Evolutionary conservation across 176 grass and related monocot genomes (phyloP).

Genomic region (Triticum urartu): DNA sequence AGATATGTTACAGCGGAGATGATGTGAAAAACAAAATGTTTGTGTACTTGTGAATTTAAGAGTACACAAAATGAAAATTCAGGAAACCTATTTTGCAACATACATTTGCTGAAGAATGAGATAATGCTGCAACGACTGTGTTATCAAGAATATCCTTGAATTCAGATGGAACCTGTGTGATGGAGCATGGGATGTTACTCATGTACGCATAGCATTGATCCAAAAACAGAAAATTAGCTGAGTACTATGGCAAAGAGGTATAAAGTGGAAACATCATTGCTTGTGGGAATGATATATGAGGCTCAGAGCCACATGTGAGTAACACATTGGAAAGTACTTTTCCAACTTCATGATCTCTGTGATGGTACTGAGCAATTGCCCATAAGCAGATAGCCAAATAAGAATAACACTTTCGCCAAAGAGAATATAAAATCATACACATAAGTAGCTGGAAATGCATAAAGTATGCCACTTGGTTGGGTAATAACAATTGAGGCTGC

Average conservation of each 20-base stretch:
- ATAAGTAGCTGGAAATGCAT: conserved; percentile 6
- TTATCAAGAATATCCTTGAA: conserved; percentile 98
- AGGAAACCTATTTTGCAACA: conserved; percentile 15
- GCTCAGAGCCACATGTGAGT: not conserved
- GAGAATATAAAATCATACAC: conserved; percentile 8
- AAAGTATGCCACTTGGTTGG: not conserved
- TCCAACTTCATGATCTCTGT: not conserved
- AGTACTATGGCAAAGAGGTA: not conserved
- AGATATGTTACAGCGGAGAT: conserved; percentile 8
- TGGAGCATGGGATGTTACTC: conserved; percentile 19
- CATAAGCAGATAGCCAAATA: not conserved
- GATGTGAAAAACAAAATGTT: not conserved
- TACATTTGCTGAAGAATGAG: conserved; percentile 96
- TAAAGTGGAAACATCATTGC: not conserved
- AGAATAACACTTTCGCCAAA: conserved; percentile 16
- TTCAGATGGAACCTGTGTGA: conserved; percentile 78
- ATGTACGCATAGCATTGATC: conserved; percentile 25
- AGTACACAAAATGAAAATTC: conserved; percentile 21
- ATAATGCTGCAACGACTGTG: conserved; percentile 82
- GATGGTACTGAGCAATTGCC: not conserved
- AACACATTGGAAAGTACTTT: not conserved
- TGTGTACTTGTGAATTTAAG: not conserved
- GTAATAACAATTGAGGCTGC: not conserved
- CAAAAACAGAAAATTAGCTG: conserved; percentile 6
- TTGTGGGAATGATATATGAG: not conserved